Evolutionary conservation across 2,329 filamentous ascomycete species (phyloP), one percentile per base, ranked within the genome.

Genomic region (Tolypocladium guangdongense): DNA sequence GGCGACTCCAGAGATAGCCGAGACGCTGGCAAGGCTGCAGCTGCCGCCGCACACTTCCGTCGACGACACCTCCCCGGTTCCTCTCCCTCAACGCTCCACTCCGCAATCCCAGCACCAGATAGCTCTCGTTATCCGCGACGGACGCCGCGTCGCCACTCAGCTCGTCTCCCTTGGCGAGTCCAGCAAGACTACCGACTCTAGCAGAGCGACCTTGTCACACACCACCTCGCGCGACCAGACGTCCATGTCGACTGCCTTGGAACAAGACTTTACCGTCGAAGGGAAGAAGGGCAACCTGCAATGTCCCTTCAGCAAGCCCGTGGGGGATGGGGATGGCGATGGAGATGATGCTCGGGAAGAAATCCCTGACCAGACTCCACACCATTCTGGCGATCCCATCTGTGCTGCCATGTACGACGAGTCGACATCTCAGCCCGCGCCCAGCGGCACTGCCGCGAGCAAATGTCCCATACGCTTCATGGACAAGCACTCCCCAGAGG

Each of bases 391-490:
- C 54, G 82, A 85, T 64, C 82, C 82, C 45, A 83, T 85, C 51
- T 86, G 82, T 64, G 79, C 80, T 38, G 78, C 80, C 67, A 81
- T 84, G 78, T 74, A 73, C 63, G 82, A 78, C 57, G 83, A 83
- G 67, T 79, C 72, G 61, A 74, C 62, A 66, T 83, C 74, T 61
- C 81, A 74, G 65, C 74, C 65, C 59, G 66, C 75, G 36, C 71
- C 74, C 10, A 74, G 78, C 55, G 75, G 68, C 43, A 78, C 78
- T 11, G 73, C 76, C 20, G 75, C 68, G 38, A 69, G 81, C 54
- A 90, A 90, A 65, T 97, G 92, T 68, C 92, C 92, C 3, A 97
- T 97, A 56, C 87, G 92, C 49, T 96, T 87, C 71, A 76, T 96
- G 65, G 87, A 96, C 68, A 86, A 95, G 67, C 91, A 96, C 65